Conservation (phyloP, 495 filamentous ascomycete genomes). For the Cercophora newfieldiana region DNA sequence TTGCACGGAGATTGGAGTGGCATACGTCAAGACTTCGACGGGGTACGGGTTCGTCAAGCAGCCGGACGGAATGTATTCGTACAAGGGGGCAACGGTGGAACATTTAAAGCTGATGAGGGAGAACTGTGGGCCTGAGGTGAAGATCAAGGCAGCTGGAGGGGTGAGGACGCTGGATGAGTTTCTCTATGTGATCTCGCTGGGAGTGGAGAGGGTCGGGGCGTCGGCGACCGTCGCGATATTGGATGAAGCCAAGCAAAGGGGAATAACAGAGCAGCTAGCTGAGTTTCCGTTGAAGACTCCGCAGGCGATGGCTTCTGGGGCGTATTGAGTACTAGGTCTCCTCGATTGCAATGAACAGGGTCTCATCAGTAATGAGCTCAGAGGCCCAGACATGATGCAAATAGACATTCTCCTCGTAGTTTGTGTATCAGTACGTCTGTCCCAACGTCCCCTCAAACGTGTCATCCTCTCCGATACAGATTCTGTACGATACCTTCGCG, state of each 20-base stretch:
- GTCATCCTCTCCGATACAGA: slow-evolving; percentile 45
- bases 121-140: slow-evolving; percentile 43
- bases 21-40: slow-evolving; percentile 59
- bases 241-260: slow-evolving; percentile 52
- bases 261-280: slow-evolving; percentile 41
- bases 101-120: slow-evolving; percentile 57
- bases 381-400: too few relatives aligned
- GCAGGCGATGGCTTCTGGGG: too few relatives aligned
- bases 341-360: too few relatives aligned
- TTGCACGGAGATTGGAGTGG: slow-evolving; percentile 49
- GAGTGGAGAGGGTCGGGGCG: slow-evolving; percentile 51
- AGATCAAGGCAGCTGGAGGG: slow-evolving; percentile 59
- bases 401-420: too few relatives aligned
- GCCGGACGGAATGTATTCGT: slow-evolving; percentile 50
- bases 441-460: slow-evolving; percentile 34
- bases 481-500: slow-evolving; percentile 40
- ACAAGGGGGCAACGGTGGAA: slow-evolving; percentile 49
- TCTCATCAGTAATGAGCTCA: too few relatives aligned
- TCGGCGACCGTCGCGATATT: slow-evolving; percentile 56
- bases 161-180: slow-evolving; percentile 51
- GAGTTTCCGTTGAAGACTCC: background rate
- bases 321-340: too few relatives aligned
- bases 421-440: too few relatives aligned
- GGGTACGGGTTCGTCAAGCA: slow-evolving; percentile 60
- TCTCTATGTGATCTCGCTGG: slow-evolving; percentile 39